Base-by-base conservation (phyloP, 305 asterid genomes). In the Euphrasia arctica region DNA sequence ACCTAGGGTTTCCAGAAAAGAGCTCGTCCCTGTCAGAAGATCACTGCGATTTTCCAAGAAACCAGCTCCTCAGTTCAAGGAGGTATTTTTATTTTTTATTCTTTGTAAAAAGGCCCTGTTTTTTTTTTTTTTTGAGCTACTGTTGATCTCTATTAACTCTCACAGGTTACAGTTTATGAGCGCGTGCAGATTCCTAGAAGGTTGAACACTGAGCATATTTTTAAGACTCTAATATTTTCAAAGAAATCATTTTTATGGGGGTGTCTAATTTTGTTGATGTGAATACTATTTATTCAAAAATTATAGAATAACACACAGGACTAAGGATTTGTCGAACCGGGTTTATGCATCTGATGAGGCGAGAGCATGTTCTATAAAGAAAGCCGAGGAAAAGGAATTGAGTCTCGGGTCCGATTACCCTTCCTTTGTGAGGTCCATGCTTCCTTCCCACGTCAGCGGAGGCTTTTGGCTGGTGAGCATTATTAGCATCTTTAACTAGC, bases 361-460 rank as follows among this genome's bases (percentile, higher is more conserved):
- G 28, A 83, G 95, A 64, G 88, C 63, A 28, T 28, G 67, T 64
- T 83, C 96, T 5, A 62, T 70, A 7, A 73, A 71, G 75, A 87
- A 80, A 79, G 98, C 96, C 2, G 84, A 83, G 77, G 79, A 85
- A 32, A 59, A 77, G 34, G 87, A 85, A 66, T 70, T 80, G 14
- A 69, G 65, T 66, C 75, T 91, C 36, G 95, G 82, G 34, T 64
- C 83, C 28, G 78, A 67, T 28, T 50, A 70, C 45, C 95, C 92
- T 6, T 22, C 78, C 1, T 86, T 91, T 48, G 83, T 85, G 60
- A 83, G 76, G 60, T 71, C 96, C 13, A 91, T 91, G 96, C 91
- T 86, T 32, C 98, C 88, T n/a, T 91, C 98, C 57, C 96, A 91
- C 73, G 96, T 91, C 36, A 85, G 92, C 61, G 96, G 98, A 32